Base-by-base conservation (phyloP, 305 asterid species). In the Stenogyne calaminthoides region DNA sequence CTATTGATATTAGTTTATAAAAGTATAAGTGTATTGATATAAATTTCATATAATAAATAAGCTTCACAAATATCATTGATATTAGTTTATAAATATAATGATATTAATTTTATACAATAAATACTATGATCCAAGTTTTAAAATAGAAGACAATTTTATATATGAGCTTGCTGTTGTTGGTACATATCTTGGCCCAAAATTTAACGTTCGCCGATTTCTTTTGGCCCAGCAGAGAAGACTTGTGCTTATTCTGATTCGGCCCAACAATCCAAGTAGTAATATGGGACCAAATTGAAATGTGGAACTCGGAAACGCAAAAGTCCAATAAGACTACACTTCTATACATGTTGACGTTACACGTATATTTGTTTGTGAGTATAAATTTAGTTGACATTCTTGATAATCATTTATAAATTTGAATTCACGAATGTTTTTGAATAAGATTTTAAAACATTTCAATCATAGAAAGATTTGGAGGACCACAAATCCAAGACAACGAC, bases 401-500 rank as follows among this genome's bases (percentile, higher is more conserved):
- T 46, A 46, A 46, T 46, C 54, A 58, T 54, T 39, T 10, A 56
- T 47, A 25, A 37, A 19, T 9, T 64, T 37, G 71, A 44, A 54
- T 7, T 49, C 34, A 6, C 3, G n/a, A 59, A 22, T 52, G 9
- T 3, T 47, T 37, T 62, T 19, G 71, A 58, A 61, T 11, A 11
- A 11, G 44, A 70, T 64, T 55, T 18, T 9, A 11, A 59, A 73
- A 32, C 56, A 20, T 56, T 47, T 74, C 19, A 76, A 65, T 72
- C 75, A 69, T 42, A 54, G 66, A 70, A 6, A 70, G 78, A 83
- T 78, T 65, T 44, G 79, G 57, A 67, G 84, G 84, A 54, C 84
- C 82, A 81, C 82, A 71, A 81, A 81, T 81, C 84, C 82, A 81
- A 27, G 80, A 77, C 55, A 78, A 29, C 46, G 84, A 76, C 85